Percentiles rank a stretch among this genome's conserved stretches.
phyloP scores from a whole-genome alignment of 2,329 filamentous ascomycete species.

The Fusarium armeniacum region DNA sequence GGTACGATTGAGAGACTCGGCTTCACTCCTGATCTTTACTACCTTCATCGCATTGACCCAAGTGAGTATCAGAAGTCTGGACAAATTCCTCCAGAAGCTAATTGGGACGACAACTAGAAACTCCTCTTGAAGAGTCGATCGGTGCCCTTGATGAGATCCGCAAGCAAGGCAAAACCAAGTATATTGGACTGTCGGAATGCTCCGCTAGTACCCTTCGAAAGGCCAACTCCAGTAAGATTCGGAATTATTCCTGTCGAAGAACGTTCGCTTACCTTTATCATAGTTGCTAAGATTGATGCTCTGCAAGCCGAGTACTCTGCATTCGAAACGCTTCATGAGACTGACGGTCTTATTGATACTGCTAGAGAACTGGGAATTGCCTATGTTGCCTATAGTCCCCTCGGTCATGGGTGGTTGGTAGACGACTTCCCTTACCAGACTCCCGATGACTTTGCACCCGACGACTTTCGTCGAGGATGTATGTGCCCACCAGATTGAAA shows the following conservation, averaged over 20 bases:
- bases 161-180: conserved; percentile 11
- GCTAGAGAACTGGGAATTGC: conserved; percentile 3
- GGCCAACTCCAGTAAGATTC: neutral
- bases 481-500: neutral
- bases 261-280: too few species aligned
- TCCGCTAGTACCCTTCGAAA: conserved; percentile 9
- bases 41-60: conserved; percentile 14
- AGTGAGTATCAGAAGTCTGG: neutral
- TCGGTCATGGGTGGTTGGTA: conserved; percentile 13
- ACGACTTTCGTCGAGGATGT: conserved; percentile 10
- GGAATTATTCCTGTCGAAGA: too few species aligned
- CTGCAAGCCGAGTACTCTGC: conserved; percentile 21
- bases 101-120: neutral
- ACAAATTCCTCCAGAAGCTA: too few species aligned
- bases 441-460: conserved; percentile 5
- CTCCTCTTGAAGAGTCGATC: conserved; percentile 7
- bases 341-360: neutral
- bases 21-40: conserved; percentile 17
- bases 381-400: conserved; percentile 4
- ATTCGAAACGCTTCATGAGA: conserved; percentile 19
- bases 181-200: conserved; percentile 15
- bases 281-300: conserved; percentile 22
- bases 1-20: conserved; percentile 18
- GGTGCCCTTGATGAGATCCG: neutral
- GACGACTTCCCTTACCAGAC: conserved; percentile 9